phyloP scores from a whole-genome alignment of 768 basidiomycete genomes.

The Cubamyces lactineus region DNA sequence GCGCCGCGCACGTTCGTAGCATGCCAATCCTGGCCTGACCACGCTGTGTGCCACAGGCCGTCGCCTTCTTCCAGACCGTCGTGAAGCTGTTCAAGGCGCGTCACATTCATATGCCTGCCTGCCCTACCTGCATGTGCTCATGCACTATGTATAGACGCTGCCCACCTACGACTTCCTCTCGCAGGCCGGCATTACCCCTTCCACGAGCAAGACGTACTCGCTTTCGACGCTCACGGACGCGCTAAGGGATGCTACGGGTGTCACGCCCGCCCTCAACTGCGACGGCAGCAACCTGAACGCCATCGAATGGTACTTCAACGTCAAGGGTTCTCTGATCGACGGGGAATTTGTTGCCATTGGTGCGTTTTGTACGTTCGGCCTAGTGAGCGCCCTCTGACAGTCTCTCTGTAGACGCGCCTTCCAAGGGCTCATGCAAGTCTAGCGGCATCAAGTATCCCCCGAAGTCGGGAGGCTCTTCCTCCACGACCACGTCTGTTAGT shows the following conservation, averaged over 20 bases:
- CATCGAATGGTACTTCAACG: slow-evolving; percentile 67
- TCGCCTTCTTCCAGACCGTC: slow-evolving; percentile 64
- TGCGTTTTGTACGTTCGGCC: slow-evolving; percentile 34
- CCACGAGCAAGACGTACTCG: slow-evolving; percentile 57
- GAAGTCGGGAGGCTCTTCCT: slow-evolving; percentile 48
- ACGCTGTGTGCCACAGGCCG: slow-evolving; percentile 48
- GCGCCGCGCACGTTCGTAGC: slow-evolving; percentile 10
- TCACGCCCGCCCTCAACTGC: slow-evolving; percentile 55
- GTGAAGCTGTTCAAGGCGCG: slow-evolving; percentile 60
- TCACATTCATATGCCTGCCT: neutral
- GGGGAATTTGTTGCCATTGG: slow-evolving; percentile 64
- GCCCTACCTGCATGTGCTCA: neutral
- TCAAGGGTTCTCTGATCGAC: slow-evolving; percentile 68
- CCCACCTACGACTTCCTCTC: slow-evolving; percentile 77
- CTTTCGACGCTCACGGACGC: slow-evolving; percentile 57
- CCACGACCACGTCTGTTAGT: slow-evolving; percentile 15
- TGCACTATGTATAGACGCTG: slow-evolving; percentile 47
- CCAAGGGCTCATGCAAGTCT: slow-evolving; percentile 53
- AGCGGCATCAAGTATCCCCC: slow-evolving; percentile 62
- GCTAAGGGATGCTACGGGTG: slow-evolving; percentile 57
- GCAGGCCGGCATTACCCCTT: slow-evolving; percentile 74
- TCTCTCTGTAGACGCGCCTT: slow-evolving; percentile 49
- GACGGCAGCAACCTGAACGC: slow-evolving; percentile 39
- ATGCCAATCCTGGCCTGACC: neutral
- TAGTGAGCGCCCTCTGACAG: neutral